phyloP scores from a whole-genome alignment of 129 eudicot species.

The Helichrysum umbraculigerum region DNA sequence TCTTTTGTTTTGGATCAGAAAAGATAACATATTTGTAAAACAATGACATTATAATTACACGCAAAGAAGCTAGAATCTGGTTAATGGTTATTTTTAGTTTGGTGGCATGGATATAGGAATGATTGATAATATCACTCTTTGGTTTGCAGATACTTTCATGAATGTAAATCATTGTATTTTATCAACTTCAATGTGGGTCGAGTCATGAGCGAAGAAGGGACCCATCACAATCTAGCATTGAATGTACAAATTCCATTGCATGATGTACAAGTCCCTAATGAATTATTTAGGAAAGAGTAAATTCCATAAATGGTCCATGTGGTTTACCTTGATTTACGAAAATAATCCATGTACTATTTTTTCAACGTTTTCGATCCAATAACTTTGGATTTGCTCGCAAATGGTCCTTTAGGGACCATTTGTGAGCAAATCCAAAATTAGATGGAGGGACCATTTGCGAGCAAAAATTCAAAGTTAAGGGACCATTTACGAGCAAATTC shows the following conservation, averaged over 20 bases:
- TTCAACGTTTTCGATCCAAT: too few relatives aligned
- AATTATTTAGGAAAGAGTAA: background rate
- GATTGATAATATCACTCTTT: conserved; percentile 37
- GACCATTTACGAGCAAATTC: too few relatives aligned
- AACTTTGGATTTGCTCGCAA: too few relatives aligned
- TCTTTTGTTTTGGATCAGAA: background rate
- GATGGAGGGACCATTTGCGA: too few relatives aligned
- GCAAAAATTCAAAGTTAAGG: too few relatives aligned
- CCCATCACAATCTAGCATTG: conserved; percentile 22
- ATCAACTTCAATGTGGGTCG: conserved; percentile 6
- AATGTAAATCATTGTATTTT: conserved; percentile 50
- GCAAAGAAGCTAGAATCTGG: conserved; percentile 18
- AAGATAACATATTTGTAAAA: conserved; percentile 19
- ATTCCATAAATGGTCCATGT: too few relatives aligned
- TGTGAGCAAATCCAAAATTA: too few relatives aligned
- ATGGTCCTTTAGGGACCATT: too few relatives aligned
- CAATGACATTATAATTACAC: conserved; percentile 15
- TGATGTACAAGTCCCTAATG: conserved; percentile 28
- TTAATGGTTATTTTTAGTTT: conserved; percentile 11
- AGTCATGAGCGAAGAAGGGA: conserved; percentile 15
- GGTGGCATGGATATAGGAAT: conserved; percentile 50
- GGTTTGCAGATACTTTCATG: conserved; percentile 37
- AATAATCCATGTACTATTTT: too few relatives aligned
- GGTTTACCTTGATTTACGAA: too few relatives aligned
- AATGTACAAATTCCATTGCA: conserved; percentile 17